Conservation (phyloP, 257 asterid genomes). For the Nemophila menziesii region DNA sequence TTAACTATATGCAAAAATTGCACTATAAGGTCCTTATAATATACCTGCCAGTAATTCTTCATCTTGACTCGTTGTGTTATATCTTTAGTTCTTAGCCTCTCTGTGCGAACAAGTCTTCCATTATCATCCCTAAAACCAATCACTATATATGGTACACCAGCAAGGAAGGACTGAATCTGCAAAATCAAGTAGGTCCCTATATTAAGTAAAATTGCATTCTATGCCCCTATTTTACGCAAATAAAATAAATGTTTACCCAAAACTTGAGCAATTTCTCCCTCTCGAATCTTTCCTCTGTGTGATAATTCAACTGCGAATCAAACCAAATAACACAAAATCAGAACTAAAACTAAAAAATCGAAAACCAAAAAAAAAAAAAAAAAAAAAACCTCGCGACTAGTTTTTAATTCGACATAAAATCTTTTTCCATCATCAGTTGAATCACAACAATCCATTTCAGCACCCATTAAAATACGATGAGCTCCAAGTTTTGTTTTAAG, state of each 20-base stretch:
- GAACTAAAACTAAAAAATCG: constrained; percentile 8
- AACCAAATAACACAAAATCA: constrained; percentile 18
- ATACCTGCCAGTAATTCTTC: constrained; percentile 98
- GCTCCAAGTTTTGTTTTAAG: constrained; percentile 94
- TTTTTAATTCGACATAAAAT: constrained; percentile 82
- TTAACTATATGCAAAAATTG: neutral
- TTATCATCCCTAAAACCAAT: constrained; percentile 89
- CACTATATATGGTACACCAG: constrained; percentile 88
- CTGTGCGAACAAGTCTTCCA: constrained; percentile 95
- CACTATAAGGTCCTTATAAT: too few species aligned
- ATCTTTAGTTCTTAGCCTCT: constrained; percentile 81
- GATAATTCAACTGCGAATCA: constrained; percentile 59
- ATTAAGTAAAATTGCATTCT: too few species aligned
- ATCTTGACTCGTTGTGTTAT: constrained; percentile 71
- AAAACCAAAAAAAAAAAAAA: constrained; percentile 2
- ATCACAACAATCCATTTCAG: constrained; percentile 99
- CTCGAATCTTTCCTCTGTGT: constrained; percentile 82
- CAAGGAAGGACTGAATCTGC: constrained; percentile 98
- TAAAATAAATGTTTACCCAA: constrained; percentile 55
- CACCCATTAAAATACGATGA: constrained; percentile 92
- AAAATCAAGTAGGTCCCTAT: too few species aligned
- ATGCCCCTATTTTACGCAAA: constrained; percentile 5
- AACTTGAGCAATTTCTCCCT: constrained; percentile 88
- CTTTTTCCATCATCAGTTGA: constrained; percentile 92
- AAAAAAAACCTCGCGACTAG: constrained; percentile 78